Conservation (phyloP, 2,329 filamentous ascomycete species). For the Verticillium dahliae region DNA sequence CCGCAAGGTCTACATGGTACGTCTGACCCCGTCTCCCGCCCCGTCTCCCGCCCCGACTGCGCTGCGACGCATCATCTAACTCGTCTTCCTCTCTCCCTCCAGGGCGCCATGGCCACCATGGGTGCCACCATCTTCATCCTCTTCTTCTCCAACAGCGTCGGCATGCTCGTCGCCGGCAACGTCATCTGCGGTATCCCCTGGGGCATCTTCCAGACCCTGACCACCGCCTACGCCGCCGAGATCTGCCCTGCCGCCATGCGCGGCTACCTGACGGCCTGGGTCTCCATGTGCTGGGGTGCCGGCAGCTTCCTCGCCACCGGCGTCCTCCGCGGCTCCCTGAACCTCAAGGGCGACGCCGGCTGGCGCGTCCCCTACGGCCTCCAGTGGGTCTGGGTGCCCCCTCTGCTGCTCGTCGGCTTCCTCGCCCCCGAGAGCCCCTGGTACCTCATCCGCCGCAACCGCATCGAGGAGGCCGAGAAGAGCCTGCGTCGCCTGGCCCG, state of each 20-base stretch:
- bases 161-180: slow-evolving; percentile 22
- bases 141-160: slow-evolving; percentile 26
- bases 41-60: neutral
- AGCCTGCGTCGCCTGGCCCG: slow-evolving; percentile 24
- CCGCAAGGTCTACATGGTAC: slow-evolving; percentile 26
- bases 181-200: slow-evolving; percentile 21
- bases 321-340: slow-evolving; percentile 21
- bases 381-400: slow-evolving; percentile 42
- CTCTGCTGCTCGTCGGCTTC: slow-evolving; percentile 34
- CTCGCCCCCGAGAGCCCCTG: slow-evolving; percentile 44
- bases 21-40: neutral
- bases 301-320: slow-evolving; percentile 28
- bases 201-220: slow-evolving; percentile 26
- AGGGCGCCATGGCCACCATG: slow-evolving; percentile 23
- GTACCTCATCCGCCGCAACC: slow-evolving; percentile 40
- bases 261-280: slow-evolving; percentile 29
- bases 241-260: slow-evolving; percentile 28
- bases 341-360: slow-evolving; percentile 8
- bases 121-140: slow-evolving; percentile 27
- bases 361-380: slow-evolving; percentile 29
- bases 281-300: slow-evolving; percentile 32
- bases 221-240: slow-evolving; percentile 31
- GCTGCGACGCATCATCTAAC: neutral
- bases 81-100: neutral
- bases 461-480: slow-evolving; percentile 30